These are phyloP conservation scores for Malus hybrid DNA, from an alignment of 331 rosid genomes.

Conservation along the genomic window DNA sequence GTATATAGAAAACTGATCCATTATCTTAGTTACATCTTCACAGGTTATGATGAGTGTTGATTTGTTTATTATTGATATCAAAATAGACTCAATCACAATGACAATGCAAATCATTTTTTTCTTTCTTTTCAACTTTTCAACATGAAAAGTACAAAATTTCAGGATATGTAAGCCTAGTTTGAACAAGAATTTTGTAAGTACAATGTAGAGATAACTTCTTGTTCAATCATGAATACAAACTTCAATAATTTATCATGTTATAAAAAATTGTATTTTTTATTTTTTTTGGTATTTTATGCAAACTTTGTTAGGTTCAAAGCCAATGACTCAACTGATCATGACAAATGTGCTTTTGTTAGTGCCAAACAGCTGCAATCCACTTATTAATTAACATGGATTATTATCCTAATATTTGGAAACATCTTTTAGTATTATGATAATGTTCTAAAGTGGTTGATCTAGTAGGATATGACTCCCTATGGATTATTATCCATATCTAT, in stretches of 20 bases:
- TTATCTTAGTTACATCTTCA: background rate
- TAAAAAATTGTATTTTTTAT: too few relatives aligned
- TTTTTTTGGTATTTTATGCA: background rate
- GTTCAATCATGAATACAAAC: constrained; percentile 72
- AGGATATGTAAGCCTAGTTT: background rate
- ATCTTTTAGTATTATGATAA: too few relatives aligned
- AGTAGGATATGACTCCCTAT: too few relatives aligned
- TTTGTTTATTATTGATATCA: constrained; percentile 28
- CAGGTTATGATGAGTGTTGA: constrained; percentile 72
- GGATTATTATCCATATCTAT: too few relatives aligned
- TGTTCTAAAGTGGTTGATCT: too few relatives aligned
- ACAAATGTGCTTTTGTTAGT: background rate
- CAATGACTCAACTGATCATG: background rate
- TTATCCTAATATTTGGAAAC: too few relatives aligned
- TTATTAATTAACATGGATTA: too few relatives aligned
- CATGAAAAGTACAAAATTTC: background rate
- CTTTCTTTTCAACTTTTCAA: background rate
- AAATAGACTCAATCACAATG: background rate
- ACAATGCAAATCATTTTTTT: background rate
- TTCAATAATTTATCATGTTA: constrained; percentile 53
- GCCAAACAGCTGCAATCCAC: too few relatives aligned
- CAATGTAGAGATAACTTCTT: constrained; percentile 10
- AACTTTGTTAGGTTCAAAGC: background rate
- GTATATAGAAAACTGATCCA: background rate
- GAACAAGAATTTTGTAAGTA: constrained; percentile 35